Percentiles rank a stretch among this genome's conserved stretches.
Conservation (phyloP, 164 flowering plant species). For the Stephania japonica region DNA sequence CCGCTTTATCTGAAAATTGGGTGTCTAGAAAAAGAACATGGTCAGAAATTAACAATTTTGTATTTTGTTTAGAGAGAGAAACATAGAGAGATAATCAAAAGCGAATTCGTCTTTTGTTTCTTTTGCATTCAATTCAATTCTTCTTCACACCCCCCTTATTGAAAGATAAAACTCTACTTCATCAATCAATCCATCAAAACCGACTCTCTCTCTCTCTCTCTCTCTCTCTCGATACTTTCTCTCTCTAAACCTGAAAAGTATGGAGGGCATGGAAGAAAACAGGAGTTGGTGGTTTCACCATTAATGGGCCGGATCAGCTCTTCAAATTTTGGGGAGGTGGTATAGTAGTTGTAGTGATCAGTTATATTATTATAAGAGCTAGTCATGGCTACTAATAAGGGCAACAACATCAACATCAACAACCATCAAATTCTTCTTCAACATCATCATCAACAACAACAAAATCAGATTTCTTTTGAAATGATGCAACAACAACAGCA, state of each 20-base stretch:
- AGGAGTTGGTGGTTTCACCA: constrained; percentile 25
- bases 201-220: constrained; percentile 16
- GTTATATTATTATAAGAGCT: too few relatives aligned
- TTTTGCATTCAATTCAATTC: constrained; percentile 37
- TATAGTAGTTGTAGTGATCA: constrained; percentile 5
- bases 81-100: constrained; percentile 11
- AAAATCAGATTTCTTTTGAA: constrained; percentile 45
- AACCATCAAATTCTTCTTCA: constrained; percentile 15
- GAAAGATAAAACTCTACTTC: constrained; percentile 1
- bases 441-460: constrained; percentile 19
- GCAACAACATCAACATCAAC: constrained; percentile 15
- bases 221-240: not conserved
- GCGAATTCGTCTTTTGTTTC: constrained; percentile 35
- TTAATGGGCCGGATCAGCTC: constrained; percentile 41
- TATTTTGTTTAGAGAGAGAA: constrained; percentile 16
- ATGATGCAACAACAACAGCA: constrained; percentile 38
- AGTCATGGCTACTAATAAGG: constrained; percentile 38
- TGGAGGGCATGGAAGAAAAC: constrained; percentile 6
- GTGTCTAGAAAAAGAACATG: constrained; percentile 24
- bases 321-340: constrained; percentile 12
- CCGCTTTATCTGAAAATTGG: constrained; percentile 40
- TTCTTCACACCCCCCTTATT: not conserved
- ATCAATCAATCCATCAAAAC: constrained; percentile 16
- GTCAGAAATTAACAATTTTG: constrained; percentile 4
- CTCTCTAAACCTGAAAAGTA: not conserved